A percentile compares a stretch with the other conserved stretches of the same genome.
Conservation (phyloP, 352 stramenopile species). For the Globisporangium cederbergense region DNA sequence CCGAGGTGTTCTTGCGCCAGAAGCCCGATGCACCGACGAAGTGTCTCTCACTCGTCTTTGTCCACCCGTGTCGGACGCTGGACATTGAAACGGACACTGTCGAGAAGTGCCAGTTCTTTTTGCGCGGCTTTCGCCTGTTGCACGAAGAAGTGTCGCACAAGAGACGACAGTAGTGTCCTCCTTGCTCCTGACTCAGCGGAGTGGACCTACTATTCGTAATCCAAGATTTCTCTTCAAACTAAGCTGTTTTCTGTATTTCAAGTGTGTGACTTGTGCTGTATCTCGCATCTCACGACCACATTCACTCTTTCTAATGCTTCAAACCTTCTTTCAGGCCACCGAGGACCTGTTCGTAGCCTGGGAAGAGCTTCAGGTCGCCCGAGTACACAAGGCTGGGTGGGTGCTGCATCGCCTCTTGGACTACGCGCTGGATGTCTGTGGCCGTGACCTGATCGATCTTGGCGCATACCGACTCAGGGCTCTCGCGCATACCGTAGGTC, state of each 20-base stretch:
- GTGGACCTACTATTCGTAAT: background rate
- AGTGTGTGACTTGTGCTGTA: conserved; percentile 8
- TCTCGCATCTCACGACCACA: too few relatives aligned
- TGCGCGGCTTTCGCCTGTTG: conserved; percentile 61
- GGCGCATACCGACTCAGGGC: conserved; percentile 77
- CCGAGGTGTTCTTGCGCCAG: conserved; percentile 43
- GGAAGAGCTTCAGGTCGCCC: conserved; percentile 73
- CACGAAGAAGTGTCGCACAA: conserved; percentile 41
- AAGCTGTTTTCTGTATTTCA: conserved; percentile 9
- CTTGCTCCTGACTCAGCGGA: too few relatives aligned
- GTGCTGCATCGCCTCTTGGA: conserved; percentile 71
- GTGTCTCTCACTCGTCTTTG: conserved; percentile 72
- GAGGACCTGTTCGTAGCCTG: conserved; percentile 81
- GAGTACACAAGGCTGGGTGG: conserved; percentile 84
- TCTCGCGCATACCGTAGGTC: conserved; percentile 94
- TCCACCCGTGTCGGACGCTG: conserved; percentile 65
- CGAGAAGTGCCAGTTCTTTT: conserved; percentile 39
- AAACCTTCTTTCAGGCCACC: conserved; percentile 72
- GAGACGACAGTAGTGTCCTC: conserved; percentile 11
- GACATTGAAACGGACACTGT: conserved; percentile 57
- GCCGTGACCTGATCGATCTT: conserved; percentile 89
- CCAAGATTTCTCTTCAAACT: background rate
- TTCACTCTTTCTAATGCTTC: conserved; percentile 8
- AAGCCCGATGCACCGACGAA: conserved; percentile 25
- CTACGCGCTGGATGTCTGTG: conserved; percentile 81